phyloP scores from a whole-genome alignment of 768 basidiomycete species.

The Xanthoconium stramineum region DNA sequence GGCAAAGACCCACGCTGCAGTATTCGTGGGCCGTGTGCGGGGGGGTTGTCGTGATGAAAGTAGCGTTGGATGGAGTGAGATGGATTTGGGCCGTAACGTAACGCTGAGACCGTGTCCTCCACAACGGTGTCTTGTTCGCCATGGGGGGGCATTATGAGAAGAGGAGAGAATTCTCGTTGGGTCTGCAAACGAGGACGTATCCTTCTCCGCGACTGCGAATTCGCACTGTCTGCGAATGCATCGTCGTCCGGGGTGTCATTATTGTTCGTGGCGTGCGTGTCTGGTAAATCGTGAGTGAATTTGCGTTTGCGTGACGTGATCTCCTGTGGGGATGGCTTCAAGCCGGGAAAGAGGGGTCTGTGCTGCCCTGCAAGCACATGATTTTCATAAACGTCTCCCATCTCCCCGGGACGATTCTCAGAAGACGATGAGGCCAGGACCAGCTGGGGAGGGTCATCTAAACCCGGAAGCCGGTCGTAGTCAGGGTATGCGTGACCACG shows the following conservation, averaged over 20 bases:
- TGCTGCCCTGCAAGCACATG: neutral
- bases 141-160: conserved; percentile 17
- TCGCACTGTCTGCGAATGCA: neutral
- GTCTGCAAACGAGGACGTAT: conserved; percentile 7
- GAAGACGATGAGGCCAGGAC: neutral
- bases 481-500: neutral
- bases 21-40: neutral
- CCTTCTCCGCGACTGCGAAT: neutral
- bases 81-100: neutral
- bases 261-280: neutral
- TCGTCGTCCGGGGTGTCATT: neutral
- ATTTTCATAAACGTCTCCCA: neutral
- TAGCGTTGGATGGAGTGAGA: conserved; percentile 1
- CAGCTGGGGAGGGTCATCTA: neutral
- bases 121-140: neutral
- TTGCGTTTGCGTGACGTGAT: conserved; percentile 19
- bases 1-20: neutral
- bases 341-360: neutral
- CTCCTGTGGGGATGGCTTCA: neutral
- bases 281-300: neutral
- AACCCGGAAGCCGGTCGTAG: neutral
- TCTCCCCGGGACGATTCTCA: neutral
- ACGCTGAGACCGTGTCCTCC: conserved; percentile 1
- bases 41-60: neutral
- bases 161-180: conserved; percentile 21